Percentiles rank a stretch among this genome's conserved stretches.
Evolutionary conservation across 176 grass and related monocot genomes (phyloP).

Genomic region (Rhynchospora breviuscula): DNA sequence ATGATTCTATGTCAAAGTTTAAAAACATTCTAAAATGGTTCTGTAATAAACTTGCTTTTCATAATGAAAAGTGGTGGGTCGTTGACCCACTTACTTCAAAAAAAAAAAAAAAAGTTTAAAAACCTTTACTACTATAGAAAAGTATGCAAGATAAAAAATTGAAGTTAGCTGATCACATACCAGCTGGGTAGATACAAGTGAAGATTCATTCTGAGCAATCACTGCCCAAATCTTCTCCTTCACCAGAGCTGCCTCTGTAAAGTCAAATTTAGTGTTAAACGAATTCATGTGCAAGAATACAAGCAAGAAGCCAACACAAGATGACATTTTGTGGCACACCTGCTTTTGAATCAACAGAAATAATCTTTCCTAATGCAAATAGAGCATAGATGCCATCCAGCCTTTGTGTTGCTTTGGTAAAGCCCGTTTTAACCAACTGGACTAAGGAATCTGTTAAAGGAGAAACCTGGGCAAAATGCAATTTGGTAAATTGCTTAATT

Average conservation of each 20-base stretch:
- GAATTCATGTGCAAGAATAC: not conserved
- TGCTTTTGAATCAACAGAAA: slow-evolving; percentile 87
- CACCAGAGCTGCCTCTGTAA: slow-evolving; percentile 58
- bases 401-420: slow-evolving; percentile 85
- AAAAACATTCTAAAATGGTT: not conserved
- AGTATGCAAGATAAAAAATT: slow-evolving; percentile 22
- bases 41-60: no score
- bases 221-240: slow-evolving; percentile 92
- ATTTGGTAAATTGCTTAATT: slow-evolving; percentile 21
- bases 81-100: no score
- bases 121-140: not conserved
- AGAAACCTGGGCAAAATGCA: slow-evolving; percentile 43
- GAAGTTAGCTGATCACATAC: slow-evolving; percentile 33
- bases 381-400: slow-evolving; percentile 93
- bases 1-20: not conserved
- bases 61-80: no score
- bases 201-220: slow-evolving; percentile 84
- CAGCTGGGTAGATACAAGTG: slow-evolving; percentile 68
- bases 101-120: not conserved
- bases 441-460: slow-evolving; percentile 68
- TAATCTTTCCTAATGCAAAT: slow-evolving; percentile 63
- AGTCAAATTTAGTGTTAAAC: slow-evolving; percentile 12
- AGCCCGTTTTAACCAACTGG: slow-evolving; percentile 79
- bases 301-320: not conserved
- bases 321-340: slow-evolving; percentile 35